A percentile compares a stretch with the other conserved stretches of the same genome.
phyloP scores from a whole-genome alignment of 2,329 filamentous ascomycete genomes.

The Cyphellophora europaea region DNA sequence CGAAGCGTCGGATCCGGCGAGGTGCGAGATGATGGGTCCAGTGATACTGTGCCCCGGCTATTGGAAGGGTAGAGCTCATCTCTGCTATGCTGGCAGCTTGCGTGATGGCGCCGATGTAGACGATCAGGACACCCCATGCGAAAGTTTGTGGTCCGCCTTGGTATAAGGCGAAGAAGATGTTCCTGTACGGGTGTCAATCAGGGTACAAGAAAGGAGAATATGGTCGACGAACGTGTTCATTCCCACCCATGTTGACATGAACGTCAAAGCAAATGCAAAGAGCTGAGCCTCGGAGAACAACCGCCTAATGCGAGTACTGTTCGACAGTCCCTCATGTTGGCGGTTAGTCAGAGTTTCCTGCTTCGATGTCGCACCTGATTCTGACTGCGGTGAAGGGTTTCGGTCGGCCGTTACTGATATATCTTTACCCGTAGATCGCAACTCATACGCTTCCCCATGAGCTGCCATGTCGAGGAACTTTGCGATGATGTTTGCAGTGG shows the following conservation, averaged over 20 bases:
- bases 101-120: slow-evolving; percentile 21
- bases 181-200: slow-evolving; percentile 4
- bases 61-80: slow-evolving; percentile 31
- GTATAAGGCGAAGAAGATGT: slow-evolving; percentile 18
- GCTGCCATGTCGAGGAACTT: too few relatives aligned
- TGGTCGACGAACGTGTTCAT: slow-evolving; percentile 12
- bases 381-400: too few relatives aligned
- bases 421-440: too few relatives aligned
- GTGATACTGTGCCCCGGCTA: slow-evolving; percentile 34
- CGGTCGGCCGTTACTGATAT: too few relatives aligned
- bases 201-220: background rate
- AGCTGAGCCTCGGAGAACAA: slow-evolving; percentile 16
- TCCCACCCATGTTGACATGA: slow-evolving; percentile 15
- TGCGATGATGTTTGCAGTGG: too few relatives aligned
- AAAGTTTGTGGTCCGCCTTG: slow-evolving; percentile 26
- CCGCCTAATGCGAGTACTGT: slow-evolving; percentile 4
- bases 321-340: too few relatives aligned
- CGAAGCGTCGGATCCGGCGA: slow-evolving; percentile 20
- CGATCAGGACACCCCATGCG: slow-evolving; percentile 24
- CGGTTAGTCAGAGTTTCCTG: too few relatives aligned
- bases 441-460: too few relatives aligned
- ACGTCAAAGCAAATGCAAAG: slow-evolving; percentile 16
- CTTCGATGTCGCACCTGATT: too few relatives aligned
- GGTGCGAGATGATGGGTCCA: slow-evolving; percentile 29
- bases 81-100: slow-evolving; percentile 29